Conservation (phyloP, 139 green algal genomes). For the Coelastrella sp. region DNA sequence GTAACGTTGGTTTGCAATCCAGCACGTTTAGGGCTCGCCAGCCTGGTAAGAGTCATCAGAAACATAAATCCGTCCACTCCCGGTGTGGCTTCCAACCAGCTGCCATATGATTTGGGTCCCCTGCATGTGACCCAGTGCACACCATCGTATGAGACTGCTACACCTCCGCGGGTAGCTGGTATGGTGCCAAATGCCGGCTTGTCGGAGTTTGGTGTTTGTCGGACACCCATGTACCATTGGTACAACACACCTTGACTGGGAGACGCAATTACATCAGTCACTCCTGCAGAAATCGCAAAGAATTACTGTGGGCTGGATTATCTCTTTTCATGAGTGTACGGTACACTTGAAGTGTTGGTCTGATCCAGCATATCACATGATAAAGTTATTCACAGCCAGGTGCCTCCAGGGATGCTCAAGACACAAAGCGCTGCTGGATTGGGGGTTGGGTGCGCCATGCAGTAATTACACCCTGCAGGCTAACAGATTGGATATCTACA, state of each 20-base stretch:
- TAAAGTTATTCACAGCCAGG: too few species aligned
- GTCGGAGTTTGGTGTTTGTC: not conserved
- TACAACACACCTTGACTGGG: not conserved
- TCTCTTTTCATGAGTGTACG: too few species aligned
- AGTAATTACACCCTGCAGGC: too few species aligned
- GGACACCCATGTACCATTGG: not conserved
- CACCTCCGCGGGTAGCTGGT: not conserved
- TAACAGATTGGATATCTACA: too few species aligned
- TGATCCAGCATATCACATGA: too few species aligned
- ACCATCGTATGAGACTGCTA: not conserved
- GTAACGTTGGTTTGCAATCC: not conserved
- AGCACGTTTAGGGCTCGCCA: not conserved
- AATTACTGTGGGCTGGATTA: too few species aligned
- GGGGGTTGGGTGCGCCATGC: too few species aligned
- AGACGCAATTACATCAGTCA: not conserved
- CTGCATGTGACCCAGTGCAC: not conserved
- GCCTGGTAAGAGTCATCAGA: not conserved
- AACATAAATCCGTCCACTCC: not conserved
- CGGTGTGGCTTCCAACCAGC: not conserved
- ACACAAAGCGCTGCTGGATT: too few species aligned
- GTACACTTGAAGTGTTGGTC: too few species aligned
- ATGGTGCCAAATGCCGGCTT: not conserved
- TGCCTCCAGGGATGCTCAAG: too few species aligned
- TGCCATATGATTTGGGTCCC: not conserved
- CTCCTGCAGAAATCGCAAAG: too few species aligned